Conservation (phyloP, 495 filamentous ascomycete genomes). For the Neurospora terricola region DNA sequence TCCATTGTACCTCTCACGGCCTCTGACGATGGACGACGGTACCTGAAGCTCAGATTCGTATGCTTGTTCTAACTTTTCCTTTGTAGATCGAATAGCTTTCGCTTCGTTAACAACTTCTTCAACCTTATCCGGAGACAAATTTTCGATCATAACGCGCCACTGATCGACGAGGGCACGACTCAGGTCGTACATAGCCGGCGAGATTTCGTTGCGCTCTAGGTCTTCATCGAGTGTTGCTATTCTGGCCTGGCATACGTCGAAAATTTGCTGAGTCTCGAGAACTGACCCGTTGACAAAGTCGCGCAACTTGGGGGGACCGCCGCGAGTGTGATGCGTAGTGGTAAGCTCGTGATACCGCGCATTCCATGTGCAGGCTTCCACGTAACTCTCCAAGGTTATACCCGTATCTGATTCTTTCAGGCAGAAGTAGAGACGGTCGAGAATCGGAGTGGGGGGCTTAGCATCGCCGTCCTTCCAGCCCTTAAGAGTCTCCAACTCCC, state of each 20-base stretch:
- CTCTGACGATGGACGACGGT: background rate
- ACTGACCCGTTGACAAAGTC: background rate
- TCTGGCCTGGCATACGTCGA: background rate
- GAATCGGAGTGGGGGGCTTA: background rate
- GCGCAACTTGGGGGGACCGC: background rate
- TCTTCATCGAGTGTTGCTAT: accelerated
- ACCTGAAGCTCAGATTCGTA: background rate
- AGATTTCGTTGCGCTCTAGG: background rate
- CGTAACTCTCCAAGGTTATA: background rate
- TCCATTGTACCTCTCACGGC: background rate
- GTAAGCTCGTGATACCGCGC: background rate
- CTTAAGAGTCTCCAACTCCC: background rate
- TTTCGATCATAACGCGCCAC: background rate
- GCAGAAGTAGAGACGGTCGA: background rate
- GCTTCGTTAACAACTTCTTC: background rate
- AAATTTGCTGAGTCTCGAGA: background rate
- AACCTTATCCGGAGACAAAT: background rate
- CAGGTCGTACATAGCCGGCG: background rate
- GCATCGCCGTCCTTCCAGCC: background rate
- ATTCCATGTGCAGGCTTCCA: background rate
- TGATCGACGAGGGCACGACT: background rate
- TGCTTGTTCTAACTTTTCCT: background rate
- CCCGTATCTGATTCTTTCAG: background rate
- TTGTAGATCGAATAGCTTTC: background rate
- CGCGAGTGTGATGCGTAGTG: background rate